Base-by-base conservation (phyloP, 2,329 filamentous ascomycete genomes). In the Ophiostoma quercus region DNA sequence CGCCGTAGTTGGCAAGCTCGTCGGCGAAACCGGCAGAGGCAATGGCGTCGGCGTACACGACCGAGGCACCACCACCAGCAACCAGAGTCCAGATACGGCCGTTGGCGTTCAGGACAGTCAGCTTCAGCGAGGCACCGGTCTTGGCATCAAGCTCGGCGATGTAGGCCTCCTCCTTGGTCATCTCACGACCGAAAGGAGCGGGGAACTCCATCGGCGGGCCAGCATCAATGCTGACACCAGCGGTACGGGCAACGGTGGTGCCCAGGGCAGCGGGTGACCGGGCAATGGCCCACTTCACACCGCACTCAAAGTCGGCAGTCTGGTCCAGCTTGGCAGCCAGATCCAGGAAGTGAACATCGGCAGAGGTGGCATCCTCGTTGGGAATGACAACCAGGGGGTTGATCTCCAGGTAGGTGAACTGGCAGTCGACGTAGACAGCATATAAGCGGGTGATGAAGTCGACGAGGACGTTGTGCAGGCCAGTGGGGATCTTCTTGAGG, bases 321-420 rank as follows among this genome's bases (percentile, higher is more conserved):
- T 99, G 95, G 81, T 99, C 95, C 74, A 99, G 86, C 89, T 99
- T 99, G 80, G 95, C 95, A 77, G 95, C 95, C 79, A 99, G 87
- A 84, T 99, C 95, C 76, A 99, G 88, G 89, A 99, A 99, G 88
- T 97, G 88, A 69, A 99, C 95, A 60, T 93, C 90, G 71, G 95
- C 95, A 71, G 93, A 97, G 75, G 94, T 98, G 79, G 87, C 91
- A 77, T 94, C 89, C 75, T 87, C 90, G 81, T 98, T 98, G 81
- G 95, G 95, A 77, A 99, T 94, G 79, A 97, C 95, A 73, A 99
- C 95, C 74, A 99, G 85, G 76, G 95, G 95, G 89, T 99, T 99
- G 87, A 99, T 99, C 84, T 99, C 95, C 76, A 99, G 92, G 85
- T 99, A 99, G 78, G 95, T 98, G 88, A 99, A 99, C 83, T 99